phyloP scores from a whole-genome alignment of 805 yeast species.

The Cyberlindnera nakhonratchasimensis region DNA sequence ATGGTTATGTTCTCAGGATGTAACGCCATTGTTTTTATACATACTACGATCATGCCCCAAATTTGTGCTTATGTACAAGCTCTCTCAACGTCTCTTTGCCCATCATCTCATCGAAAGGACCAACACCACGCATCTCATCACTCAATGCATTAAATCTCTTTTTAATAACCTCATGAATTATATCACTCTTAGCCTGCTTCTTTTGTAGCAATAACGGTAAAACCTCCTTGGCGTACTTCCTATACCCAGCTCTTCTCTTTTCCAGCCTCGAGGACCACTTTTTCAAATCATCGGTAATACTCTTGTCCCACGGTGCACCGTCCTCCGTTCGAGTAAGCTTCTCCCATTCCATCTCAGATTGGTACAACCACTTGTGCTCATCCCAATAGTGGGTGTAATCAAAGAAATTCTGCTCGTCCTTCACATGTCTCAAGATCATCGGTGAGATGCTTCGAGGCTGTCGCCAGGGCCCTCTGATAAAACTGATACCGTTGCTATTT shows the following conservation, averaged over 20 bases:
- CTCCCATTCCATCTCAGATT: constrained; percentile 20
- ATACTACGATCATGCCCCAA: constrained; percentile 7
- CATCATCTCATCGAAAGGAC: constrained; percentile 21
- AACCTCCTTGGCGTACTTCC: constrained; percentile 16
- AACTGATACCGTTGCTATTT: constrained; percentile 9
- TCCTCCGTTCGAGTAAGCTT: constrained; percentile 2
- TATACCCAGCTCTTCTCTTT: constrained; percentile 15
- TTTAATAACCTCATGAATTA: constrained; percentile 26
- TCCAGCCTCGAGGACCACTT: constrained; percentile 9
- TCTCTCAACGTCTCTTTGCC: constrained; percentile 13
- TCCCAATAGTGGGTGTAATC: constrained; percentile 14
- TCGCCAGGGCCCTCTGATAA: constrained; percentile 23
- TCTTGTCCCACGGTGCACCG: constrained; percentile 27
- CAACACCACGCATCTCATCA: constrained; percentile 14
- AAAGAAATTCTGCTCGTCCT: constrained; percentile 14
- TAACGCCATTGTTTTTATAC: neutral
- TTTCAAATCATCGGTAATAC: constrained; percentile 21
- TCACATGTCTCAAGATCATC: constrained; percentile 13
- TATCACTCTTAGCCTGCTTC: constrained; percentile 21
- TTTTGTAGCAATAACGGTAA: constrained; percentile 19
- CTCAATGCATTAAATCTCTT: constrained; percentile 22
- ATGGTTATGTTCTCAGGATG: constrained; percentile 23
- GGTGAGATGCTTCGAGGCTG: constrained; percentile 17
- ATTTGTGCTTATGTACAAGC: constrained; percentile 16
- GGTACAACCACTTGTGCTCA: constrained; percentile 13